A percentile compares a stretch with the other conserved stretches of the same genome.
These are phyloP conservation scores for Eudorina sp. DNA, from an alignment of 139 green algal genomes.

Conservation along the genomic window DNA sequence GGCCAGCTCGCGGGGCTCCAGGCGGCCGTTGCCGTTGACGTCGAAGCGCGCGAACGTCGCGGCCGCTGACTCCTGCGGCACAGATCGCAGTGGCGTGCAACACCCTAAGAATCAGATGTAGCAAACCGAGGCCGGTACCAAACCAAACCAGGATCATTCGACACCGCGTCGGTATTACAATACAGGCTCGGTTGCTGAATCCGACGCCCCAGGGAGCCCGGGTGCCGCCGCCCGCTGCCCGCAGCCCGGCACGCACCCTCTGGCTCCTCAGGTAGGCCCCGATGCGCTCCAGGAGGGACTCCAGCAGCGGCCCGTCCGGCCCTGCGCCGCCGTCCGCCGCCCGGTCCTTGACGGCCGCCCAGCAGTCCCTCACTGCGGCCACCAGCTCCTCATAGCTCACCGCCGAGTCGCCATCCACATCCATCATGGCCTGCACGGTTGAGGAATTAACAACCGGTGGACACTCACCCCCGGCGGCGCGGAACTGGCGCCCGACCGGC, in stretches of 20 bases:
- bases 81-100: too few relatives aligned
- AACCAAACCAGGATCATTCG: too few relatives aligned
- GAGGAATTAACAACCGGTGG: too few relatives aligned
- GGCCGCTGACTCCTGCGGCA: conserved; percentile 20
- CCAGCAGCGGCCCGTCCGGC: background rate
- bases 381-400: conserved; percentile 61
- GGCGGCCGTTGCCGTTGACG: conserved; percentile 40
- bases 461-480: too few relatives aligned
- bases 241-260: background rate
- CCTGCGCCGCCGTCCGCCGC: background rate
- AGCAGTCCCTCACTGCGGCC: conserved; percentile 33
- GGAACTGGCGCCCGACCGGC: background rate
- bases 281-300: conserved; percentile 23
- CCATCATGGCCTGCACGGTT: conserved; percentile 63
- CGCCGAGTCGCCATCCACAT: conserved; percentile 60
- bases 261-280: conserved; percentile 1
- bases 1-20: conserved; percentile 49
- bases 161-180: too few relatives aligned
- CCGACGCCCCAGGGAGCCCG: too few relatives aligned
- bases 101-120: too few relatives aligned
- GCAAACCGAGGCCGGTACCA: too few relatives aligned
- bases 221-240: background rate
- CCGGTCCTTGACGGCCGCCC: conserved; percentile 34
- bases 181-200: too few relatives aligned
- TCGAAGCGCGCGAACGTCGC: conserved; percentile 47